phyloP scores from a whole-genome alignment of 2,329 filamentous ascomycete genomes.

The Aspergillus ibericus region DNA sequence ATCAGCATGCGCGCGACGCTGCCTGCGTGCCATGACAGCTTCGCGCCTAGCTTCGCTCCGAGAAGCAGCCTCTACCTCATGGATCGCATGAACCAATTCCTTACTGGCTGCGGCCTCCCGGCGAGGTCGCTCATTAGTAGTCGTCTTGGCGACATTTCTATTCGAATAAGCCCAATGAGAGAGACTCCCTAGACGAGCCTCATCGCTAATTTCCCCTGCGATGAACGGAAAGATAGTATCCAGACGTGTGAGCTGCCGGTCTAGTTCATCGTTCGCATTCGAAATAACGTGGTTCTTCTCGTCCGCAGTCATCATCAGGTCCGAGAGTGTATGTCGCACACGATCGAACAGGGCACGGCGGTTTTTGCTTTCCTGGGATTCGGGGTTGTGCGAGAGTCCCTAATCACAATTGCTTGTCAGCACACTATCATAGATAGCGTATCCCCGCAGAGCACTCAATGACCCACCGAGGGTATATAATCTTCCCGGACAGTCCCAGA shows the following conservation, averaged over 20 bases:
- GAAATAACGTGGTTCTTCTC: constrained; percentile 97
- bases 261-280: constrained; percentile 85
- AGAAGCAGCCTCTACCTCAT: constrained; percentile 80
- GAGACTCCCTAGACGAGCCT: constrained; percentile 86
- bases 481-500: constrained; percentile 37
- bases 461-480: constrained; percentile 31
- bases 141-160: constrained; percentile 61
- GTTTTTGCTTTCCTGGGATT: constrained; percentile 38
- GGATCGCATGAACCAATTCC: constrained; percentile 65
- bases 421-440: background rate
- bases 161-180: constrained; percentile 96
- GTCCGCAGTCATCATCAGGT: constrained; percentile 86
- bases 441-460: background rate
- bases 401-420: constrained; percentile 13
- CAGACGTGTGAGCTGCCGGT: constrained; percentile 79
- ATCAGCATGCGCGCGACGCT: constrained; percentile 69
- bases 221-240: constrained; percentile 86
- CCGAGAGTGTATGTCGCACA: constrained; percentile 73
- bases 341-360: constrained; percentile 73
- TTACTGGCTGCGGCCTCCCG: constrained; percentile 77
- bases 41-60: constrained; percentile 84
- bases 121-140: constrained; percentile 68
- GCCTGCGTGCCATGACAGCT: constrained; percentile 74
- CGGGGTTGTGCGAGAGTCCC: constrained; percentile 30
- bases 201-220: constrained; percentile 86